Percentiles rank a stretch among this genome's conserved stretches.
Conservation (phyloP, 495 filamentous ascomycete genomes). For the Xylaria scruposa region DNA sequence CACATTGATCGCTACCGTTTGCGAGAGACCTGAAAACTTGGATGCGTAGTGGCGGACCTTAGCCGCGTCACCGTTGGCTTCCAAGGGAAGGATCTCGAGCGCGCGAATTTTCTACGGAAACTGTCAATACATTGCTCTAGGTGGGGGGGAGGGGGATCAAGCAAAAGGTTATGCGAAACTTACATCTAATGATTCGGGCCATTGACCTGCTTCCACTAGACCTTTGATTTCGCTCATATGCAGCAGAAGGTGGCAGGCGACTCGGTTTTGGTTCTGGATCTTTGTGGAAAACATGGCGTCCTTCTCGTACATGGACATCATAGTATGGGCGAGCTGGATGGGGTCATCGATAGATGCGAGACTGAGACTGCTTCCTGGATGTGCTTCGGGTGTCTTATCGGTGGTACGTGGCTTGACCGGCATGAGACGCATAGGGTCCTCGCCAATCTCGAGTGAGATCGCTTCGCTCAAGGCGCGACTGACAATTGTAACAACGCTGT, state of each 20-base stretch:
- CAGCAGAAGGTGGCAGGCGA: conserved; percentile 74
- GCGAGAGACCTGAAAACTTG: conserved; percentile 74
- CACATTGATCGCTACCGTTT: conserved; percentile 82
- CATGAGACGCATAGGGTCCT: conserved; percentile 74
- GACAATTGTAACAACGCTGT: conserved; percentile 85
- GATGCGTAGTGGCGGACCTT: conserved; percentile 76
- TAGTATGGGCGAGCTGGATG: conserved; percentile 74
- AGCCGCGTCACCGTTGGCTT: conserved; percentile 70
- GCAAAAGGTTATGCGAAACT: conserved; percentile 47
- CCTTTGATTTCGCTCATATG: conserved; percentile 79
- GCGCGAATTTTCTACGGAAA: conserved; percentile 68
- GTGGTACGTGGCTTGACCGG: conserved; percentile 72
- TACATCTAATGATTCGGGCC: conserved; percentile 83
- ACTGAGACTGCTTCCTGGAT: conserved; percentile 69
- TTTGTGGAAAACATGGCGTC: conserved; percentile 75
- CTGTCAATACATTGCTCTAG: conserved; percentile 31
- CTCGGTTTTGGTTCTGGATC: conserved; percentile 69
- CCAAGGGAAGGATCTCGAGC: conserved; percentile 79
- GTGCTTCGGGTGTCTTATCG: conserved; percentile 39
- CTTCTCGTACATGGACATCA: conserved; percentile 78
- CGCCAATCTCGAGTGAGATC: conserved; percentile 79
- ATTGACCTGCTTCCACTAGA: conserved; percentile 70
- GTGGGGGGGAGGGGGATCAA: too few species aligned
- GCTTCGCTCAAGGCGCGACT: conserved; percentile 91
- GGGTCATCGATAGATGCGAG: conserved; percentile 89